phyloP scores from a whole-genome alignment of 2,329 filamentous ascomycete species.

The Curvularia eragrostidis region DNA sequence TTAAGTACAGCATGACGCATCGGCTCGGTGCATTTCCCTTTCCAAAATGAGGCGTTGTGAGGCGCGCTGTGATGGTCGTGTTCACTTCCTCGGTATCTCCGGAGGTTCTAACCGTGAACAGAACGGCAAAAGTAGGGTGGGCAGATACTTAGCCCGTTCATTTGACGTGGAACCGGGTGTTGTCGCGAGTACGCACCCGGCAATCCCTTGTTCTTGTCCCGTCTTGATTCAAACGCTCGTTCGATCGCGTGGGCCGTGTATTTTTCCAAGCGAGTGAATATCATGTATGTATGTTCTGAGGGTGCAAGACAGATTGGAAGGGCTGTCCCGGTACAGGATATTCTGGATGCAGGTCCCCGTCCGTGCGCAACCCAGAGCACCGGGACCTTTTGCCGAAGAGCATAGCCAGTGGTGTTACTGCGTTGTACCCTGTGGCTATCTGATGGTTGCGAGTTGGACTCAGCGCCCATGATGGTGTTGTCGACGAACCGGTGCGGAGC shows the following conservation, averaged over 20 bases:
- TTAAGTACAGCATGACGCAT: slow-evolving; percentile 4
- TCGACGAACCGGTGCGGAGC: slow-evolving; percentile 21
- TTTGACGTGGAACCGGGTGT: slow-evolving; percentile 7
- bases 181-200: slow-evolving; percentile 2
- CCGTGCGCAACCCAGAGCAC: slow-evolving; percentile 20
- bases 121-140: slow-evolving; percentile 16
- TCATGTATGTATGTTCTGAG: not conserved
- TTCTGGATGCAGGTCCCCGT: slow-evolving; percentile 30
- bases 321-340: slow-evolving; percentile 13
- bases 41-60: slow-evolving; percentile 5
- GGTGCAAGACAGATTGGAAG: not conserved
- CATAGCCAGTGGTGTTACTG: slow-evolving; percentile 20
- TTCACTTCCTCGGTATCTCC: slow-evolving; percentile 15
- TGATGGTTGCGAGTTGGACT: slow-evolving; percentile 24
- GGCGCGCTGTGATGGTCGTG: slow-evolving; percentile 8
- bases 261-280: slow-evolving; percentile 13
- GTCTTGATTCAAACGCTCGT: not conserved
- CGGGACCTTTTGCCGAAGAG: slow-evolving; percentile 6
- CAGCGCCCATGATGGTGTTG: slow-evolving; percentile 17
- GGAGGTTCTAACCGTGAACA: slow-evolving; percentile 18
- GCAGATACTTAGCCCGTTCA: slow-evolving; percentile 9
- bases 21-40: not conserved
- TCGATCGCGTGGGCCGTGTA: slow-evolving; percentile 4
- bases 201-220: slow-evolving; percentile 4
- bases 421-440: slow-evolving; percentile 22